A percentile compares a stretch with the other conserved stretches of the same genome.
Evolutionary conservation across 345 rosid genomes (phyloP).

Genomic region (Eucalyptus dawsonii): DNA sequence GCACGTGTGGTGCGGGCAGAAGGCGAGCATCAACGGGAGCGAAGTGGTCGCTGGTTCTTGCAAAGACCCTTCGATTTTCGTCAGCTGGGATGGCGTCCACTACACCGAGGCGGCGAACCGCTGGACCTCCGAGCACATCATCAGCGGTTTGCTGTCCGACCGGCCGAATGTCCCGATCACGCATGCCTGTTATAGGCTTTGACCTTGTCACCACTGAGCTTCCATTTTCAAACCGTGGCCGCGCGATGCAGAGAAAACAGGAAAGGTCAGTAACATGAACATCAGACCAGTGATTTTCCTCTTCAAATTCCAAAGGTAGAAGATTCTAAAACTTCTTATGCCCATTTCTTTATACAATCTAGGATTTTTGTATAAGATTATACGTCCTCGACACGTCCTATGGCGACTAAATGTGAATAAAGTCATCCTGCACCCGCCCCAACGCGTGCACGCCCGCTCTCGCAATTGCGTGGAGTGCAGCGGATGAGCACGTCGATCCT

Average conservation of each 20-base stretch:
- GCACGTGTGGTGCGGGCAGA: constrained; percentile 8
- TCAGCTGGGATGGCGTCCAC: constrained; percentile 51
- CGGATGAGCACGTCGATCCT: not conserved
- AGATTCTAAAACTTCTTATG: not conserved
- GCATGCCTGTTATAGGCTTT: constrained; percentile 32
- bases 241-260: not conserved
- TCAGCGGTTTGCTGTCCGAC: constrained; percentile 36
- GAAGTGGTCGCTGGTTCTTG: constrained; percentile 31
- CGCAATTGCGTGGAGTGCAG: not conserved
- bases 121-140: constrained; percentile 54
- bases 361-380: not conserved
- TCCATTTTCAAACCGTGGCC: not conserved
- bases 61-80: constrained; percentile 23
- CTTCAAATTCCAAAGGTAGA: not conserved
- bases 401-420: not conserved
- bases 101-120: constrained; percentile 46
- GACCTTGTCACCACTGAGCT: not conserved
- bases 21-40: constrained; percentile 17
- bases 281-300: not conserved
- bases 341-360: not conserved
- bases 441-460: not conserved
- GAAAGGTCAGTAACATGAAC: not conserved
- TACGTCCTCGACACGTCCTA: not conserved
- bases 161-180: constrained; percentile 29
- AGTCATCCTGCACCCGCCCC: not conserved